Base-by-base conservation (phyloP, 2,329 filamentous ascomycete species). In the Sarocladium brachiariae region DNA sequence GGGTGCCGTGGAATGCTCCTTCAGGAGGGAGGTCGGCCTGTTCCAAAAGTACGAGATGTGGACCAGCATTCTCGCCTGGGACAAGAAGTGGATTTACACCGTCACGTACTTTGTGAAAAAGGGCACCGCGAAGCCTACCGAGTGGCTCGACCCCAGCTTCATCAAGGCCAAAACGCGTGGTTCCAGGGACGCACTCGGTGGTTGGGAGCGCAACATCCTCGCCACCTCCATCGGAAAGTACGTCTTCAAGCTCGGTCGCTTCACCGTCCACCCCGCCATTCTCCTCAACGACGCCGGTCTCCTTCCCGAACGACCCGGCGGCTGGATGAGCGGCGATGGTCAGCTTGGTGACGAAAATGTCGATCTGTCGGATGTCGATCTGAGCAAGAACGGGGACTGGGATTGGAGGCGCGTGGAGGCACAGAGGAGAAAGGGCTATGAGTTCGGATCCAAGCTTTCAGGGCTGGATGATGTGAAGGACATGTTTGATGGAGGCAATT, bases 221-320 rank as follows among this genome's bases (percentile, higher is more conserved):
- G 88, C 87, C 1, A 84, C 84, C 0, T 83, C 83, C 1, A 67
- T 92, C 38, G 84, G 80, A 70, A 91, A 90, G 71, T 92, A 92
- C 65, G 87, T 92, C 35, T 83, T 89, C 64, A 92, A 92, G 72
- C 75, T 89, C 51, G 87, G 86, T 1, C 76, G 92, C 21, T 74
- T 93, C 60, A 97, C 92, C 0, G 81, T 97, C 3, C 82, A 91
- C 56, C 91, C 93, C 0, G 86, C 90, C 57, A 75, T 87, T 43
- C 74, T 92, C 7, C 73, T 97, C 23, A 74, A 79, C 38, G 78
- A 84, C 31, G 85, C 84, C 47, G 82, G 83, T 1, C 72, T 96
- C 63, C 70, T 97, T 48, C 93, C 93, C 0, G 70, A 77, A 52
- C 76, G 83, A 45, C 89, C 89, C 0, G 82, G 78, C 10, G 84